A percentile compares a stretch with the other conserved stretches of the same genome.
phyloP scores from a whole-genome alignment of 202 grass and related monocot genomes.

The Thinopyrum obtusiflorum region DNA sequence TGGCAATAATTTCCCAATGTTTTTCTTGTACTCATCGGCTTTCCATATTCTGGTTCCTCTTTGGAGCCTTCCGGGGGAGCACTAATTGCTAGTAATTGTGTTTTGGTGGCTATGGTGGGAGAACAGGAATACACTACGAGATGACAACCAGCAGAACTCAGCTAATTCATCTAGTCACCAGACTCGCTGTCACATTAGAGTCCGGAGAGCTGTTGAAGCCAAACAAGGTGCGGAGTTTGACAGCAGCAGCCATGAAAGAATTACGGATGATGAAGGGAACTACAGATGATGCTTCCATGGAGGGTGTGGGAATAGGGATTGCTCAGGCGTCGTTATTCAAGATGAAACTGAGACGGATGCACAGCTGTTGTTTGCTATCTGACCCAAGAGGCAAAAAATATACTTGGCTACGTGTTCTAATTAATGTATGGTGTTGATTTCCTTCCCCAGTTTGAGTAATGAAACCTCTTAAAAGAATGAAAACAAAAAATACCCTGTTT shows the following conservation, averaged over 20 bases:
- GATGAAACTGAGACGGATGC: conserved; percentile 1
- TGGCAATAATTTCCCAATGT: not conserved
- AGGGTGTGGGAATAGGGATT: not conserved
- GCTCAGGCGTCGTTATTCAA: not conserved
- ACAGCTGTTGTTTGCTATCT: not conserved
- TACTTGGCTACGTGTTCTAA: not conserved
- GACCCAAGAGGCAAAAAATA: not conserved
- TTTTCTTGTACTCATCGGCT: not conserved
- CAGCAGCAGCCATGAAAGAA: not conserved
- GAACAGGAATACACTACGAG: not conserved
- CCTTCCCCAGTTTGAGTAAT: not conserved
- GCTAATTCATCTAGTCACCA: not conserved
- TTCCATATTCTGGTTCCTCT: conserved; percentile 1
- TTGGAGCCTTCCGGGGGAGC: not conserved
- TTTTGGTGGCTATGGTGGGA: conserved; percentile 2
- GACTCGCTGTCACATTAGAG: not conserved
- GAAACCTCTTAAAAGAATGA: not conserved
- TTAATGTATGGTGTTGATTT: not conserved
- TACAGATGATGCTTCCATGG: not conserved
- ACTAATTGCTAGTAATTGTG: conserved; percentile 7
- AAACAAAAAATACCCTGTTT: not conserved
- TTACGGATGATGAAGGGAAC: not conserved
- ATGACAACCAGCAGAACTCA: not conserved
- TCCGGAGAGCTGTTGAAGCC: not conserved
- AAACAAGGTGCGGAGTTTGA: conserved; percentile 3